Conservation (phyloP, 106 monocot genomes). For the Iris macrosiphon region DNA sequence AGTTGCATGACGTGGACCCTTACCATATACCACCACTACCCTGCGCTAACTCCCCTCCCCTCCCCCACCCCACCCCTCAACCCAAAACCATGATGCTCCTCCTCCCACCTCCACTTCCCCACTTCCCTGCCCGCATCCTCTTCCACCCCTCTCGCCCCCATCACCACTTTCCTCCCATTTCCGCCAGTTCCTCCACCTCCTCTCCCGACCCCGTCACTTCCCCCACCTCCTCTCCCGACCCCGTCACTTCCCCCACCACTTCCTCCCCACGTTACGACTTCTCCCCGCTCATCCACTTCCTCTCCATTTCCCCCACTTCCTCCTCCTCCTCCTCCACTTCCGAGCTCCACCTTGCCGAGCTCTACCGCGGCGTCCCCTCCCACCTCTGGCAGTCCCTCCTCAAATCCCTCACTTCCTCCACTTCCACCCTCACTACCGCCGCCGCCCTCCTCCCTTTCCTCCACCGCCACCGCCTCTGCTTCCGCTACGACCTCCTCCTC, state of each 20-base stretch:
- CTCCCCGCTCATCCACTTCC: conserved; percentile 35
- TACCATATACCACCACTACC: background rate
- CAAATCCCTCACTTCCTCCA: conserved; percentile 33
- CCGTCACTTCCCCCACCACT: conserved; percentile 5
- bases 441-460: conserved; percentile 55
- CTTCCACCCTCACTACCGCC: conserved; percentile 41
- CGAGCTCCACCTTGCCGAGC: conserved; percentile 36
- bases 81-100: conserved; percentile 4
- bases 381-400: conserved; percentile 49
- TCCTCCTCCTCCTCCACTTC: background rate
- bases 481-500: conserved; percentile 72
- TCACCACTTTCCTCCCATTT: conserved; percentile 6
- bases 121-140: conserved; percentile 3
- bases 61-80: background rate
- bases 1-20: no score
- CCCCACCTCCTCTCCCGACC: background rate
- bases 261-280: conserved; percentile 34
- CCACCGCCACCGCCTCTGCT: conserved; percentile 70
- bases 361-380: conserved; percentile 51
- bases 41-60: conserved; percentile 1
- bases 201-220: no score
- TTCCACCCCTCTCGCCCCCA: background rate
- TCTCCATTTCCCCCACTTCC: conserved; percentile 18
- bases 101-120: conserved; percentile 13
- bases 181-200: conserved; percentile 11